Evolutionary conservation across 257 asterid species (phyloP).

Genomic region (Agastache rugosa): DNA sequence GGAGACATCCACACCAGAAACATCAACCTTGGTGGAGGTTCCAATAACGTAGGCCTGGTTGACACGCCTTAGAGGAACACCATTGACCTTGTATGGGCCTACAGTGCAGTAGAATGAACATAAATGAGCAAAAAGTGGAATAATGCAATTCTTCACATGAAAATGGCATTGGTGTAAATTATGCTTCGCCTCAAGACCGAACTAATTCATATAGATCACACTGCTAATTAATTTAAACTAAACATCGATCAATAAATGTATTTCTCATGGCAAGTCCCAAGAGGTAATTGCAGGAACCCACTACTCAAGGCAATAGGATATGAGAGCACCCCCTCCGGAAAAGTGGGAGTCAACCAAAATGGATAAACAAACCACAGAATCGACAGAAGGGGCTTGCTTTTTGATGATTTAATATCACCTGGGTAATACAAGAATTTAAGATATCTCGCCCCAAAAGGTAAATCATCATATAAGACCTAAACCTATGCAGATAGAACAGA

Average conservation of each 20-base stretch:
- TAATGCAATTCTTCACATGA: not conserved
- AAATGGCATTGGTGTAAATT: too few species aligned
- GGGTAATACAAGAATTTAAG: slow-evolving; percentile 27
- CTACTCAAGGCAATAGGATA: slow-evolving; percentile 45
- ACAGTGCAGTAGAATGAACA: not conserved
- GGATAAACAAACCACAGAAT: slow-evolving; percentile 27
- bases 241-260: not conserved
- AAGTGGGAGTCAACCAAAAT: not conserved
- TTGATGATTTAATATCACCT: slow-evolving; percentile 24
- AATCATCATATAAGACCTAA: not conserved
- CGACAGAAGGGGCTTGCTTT: slow-evolving; percentile 35
- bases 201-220: too few species aligned
- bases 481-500: not conserved
- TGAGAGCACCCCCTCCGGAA: slow-evolving; percentile 30
- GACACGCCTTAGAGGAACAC: slow-evolving; percentile 74
- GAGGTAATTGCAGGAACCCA: slow-evolving; percentile 43
- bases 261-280: slow-evolving; percentile 46
- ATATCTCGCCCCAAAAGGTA: slow-evolving; percentile 7
- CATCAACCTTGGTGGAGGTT: slow-evolving; percentile 66
- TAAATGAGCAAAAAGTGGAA: not conserved
- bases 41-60: slow-evolving; percentile 72
- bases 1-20: slow-evolving; percentile 53
- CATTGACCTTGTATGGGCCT: slow-evolving; percentile 74
- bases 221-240: too few species aligned
- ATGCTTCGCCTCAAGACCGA: not conserved